Evolutionary conservation across 148 eudicot genomes (phyloP).

Genomic region (Dianthus caryophyllus): DNA sequence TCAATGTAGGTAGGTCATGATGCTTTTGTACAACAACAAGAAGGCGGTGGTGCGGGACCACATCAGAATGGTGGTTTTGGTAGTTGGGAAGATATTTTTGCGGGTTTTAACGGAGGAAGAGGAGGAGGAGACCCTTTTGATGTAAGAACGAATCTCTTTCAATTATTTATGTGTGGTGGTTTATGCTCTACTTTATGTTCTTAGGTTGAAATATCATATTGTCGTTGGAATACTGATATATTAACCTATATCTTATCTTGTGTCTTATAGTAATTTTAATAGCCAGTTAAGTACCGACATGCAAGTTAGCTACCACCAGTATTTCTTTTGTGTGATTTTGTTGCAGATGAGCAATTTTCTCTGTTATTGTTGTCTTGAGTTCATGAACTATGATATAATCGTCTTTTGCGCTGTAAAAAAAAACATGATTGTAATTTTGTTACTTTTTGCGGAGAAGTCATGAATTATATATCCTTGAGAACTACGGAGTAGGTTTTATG

Average conservation of each 20-base stretch:
- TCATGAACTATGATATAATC: too few species aligned
- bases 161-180: background rate
- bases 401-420: too few species aligned
- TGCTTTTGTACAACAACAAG: slow-evolving; percentile 38
- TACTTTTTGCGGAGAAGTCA: too few species aligned
- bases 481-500: too few species aligned
- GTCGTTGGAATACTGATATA: background rate
- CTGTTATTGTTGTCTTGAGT: too few species aligned
- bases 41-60: slow-evolving; percentile 44
- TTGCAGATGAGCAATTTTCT: too few species aligned
- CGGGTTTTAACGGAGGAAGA: slow-evolving; percentile 7
- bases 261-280: background rate
- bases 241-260: background rate
- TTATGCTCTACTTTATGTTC: background rate
- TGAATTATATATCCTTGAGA: too few species aligned
- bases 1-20: slow-evolving; percentile 72
- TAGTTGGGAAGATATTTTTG: slow-evolving; percentile 51
- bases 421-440: too few species aligned
- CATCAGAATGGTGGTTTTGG: slow-evolving; percentile 38
- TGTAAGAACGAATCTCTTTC: slow-evolving; percentile 40
- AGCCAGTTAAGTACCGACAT: too few species aligned
- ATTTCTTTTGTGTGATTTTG: too few species aligned
- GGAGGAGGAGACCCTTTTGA: slow-evolving; percentile 26
- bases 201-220: background rate
- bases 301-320: too few species aligned